Evolutionary conservation across 345 rosid species (phyloP).

Genomic region (Eutrema heterophyllum): DNA sequence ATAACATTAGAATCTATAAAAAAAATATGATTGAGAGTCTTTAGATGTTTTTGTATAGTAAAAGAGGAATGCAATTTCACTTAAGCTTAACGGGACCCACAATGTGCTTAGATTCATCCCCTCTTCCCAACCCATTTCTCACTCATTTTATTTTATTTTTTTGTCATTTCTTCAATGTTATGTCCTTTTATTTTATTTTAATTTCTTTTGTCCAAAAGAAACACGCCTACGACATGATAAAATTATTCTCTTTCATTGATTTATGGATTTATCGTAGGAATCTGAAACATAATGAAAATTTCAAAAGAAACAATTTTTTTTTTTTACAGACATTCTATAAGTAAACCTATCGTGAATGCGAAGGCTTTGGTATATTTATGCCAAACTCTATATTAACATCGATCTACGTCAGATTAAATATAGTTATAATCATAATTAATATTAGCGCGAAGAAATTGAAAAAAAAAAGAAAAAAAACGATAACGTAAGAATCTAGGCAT

Average conservation of each 20-base stretch:
- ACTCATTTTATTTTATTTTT: neutral
- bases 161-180: slow-evolving; percentile 7
- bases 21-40: neutral
- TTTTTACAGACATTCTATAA: neutral
- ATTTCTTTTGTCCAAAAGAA: neutral
- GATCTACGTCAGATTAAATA: too few relatives aligned
- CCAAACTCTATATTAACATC: too few relatives aligned
- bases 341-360: neutral
- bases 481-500: slow-evolving; percentile 27
- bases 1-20: neutral
- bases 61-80: neutral
- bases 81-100: slow-evolving; percentile 14
- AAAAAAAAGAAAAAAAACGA: neutral
- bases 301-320: neutral
- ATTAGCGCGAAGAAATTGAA: neutral
- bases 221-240: neutral
- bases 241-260: slow-evolving; percentile 3
- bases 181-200: neutral
- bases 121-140: slow-evolving; percentile 30
- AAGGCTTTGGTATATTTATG: slow-evolving; percentile 5
- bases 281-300: neutral
- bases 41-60: neutral
- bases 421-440: neutral
- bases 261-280: slow-evolving; percentile 6
- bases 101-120: slow-evolving; percentile 29